Evolutionary conservation across 352 stramenopile species (phyloP), one percentile per base, ranked within the genome.

Genomic region (Phytophthora fragariae): DNA sequence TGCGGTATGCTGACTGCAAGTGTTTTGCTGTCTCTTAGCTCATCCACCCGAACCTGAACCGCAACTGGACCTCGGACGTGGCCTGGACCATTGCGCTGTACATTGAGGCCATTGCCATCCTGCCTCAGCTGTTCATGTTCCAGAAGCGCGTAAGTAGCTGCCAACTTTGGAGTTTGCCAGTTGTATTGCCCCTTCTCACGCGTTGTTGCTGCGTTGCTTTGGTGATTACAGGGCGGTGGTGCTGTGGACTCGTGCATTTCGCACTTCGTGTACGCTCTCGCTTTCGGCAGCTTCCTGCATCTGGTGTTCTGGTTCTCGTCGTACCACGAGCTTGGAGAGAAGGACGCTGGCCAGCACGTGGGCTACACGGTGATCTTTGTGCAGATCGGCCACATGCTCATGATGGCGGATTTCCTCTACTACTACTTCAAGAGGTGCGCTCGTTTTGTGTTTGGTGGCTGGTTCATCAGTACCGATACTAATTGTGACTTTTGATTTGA

Each of bases 371-470:
- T 99, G 21, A 97, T 99, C 82, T 96, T 96, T 66, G 88, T 97
- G n/a, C 98, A 99, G 84, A 98, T 99, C 72, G 88, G 97, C 33
- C 97, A 99, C 85, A 97, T 99, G 81, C 84, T 99, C 37, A 95
- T 99, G 78, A 99, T 99, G 97, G 88, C 93, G 31, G 97, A 99
- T 81, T 99, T 99, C 75, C 98, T 99, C 77, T 99, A 98, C 89
- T 99, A 99, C 81, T 99, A 99, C 89, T 98, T 99, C 80, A 97
- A 98, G 76, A 96, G 87, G 87, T 94, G 62, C 46, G 75, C 73
- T 55, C 15, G 12, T 17, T 9, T 44, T 55, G 35, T 35, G 12
- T 41, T 53, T 39, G 2, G 24, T 3, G 37, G 21, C 17, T 44
- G 24, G 14, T 9, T 39, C 7, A 10, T 14, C 35, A 41, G 12